Evolutionary conservation across 345 rosid species (phyloP).

Genomic region (Brassica incana): DNA sequence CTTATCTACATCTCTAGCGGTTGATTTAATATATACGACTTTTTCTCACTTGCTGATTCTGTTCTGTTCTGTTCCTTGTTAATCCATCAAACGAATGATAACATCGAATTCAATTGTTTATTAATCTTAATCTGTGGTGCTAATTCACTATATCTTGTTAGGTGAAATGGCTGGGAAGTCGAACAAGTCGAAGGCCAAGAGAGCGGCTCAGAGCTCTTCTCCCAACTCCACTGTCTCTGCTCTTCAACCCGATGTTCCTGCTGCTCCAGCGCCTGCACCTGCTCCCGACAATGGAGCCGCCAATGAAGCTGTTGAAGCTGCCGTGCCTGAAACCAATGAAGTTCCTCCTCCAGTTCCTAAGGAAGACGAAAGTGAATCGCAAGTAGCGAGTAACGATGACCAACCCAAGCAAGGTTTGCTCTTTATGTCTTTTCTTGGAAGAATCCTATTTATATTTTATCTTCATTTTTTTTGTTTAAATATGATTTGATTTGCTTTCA

Average conservation of each 20-base stretch:
- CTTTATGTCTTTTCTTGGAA: neutral
- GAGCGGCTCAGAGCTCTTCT: conserved; percentile 38
- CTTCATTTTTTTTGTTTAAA: neutral
- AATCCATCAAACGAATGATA: neutral
- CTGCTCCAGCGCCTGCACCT: neutral
- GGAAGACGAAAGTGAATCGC: conserved; percentile 46
- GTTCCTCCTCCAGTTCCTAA: conserved; percentile 29
- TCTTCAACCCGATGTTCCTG: conserved; percentile 29
- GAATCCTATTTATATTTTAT: no score
- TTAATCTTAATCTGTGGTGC: neutral
- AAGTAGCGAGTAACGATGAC: conserved; percentile 38
- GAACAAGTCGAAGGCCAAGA: conserved; percentile 68
- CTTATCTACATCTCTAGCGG: neutral
- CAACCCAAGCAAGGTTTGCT: conserved; percentile 77
- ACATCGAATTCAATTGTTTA: conserved; percentile 9
- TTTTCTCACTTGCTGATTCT: conserved; percentile 19
- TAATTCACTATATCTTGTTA: neutral
- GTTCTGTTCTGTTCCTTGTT: neutral
- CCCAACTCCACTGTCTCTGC: conserved; percentile 43
- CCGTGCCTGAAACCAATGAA: conserved; percentile 45
- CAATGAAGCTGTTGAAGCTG: conserved; percentile 43
- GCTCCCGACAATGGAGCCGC: conserved; percentile 37
- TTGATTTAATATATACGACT: neutral
- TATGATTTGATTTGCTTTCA: neutral
- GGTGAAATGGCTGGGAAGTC: conserved; percentile 92